Evolutionary conservation across 495 filamentous ascomycete genomes (phyloP).

Genomic region (Penicillium subrubescens): DNA sequence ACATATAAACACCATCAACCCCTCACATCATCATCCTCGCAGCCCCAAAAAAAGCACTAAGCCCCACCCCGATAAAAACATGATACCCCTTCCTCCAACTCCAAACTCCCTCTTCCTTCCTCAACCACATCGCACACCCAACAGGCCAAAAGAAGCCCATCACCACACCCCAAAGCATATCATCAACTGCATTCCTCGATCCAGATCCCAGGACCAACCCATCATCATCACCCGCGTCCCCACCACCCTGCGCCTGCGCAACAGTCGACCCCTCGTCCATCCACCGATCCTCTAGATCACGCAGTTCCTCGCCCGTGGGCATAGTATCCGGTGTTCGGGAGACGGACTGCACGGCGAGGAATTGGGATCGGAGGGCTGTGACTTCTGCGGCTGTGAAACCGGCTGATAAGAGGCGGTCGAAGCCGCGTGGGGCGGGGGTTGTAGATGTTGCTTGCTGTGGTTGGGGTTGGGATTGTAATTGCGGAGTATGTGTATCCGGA

Average conservation of each 20-base stretch:
- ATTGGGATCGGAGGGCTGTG: constrained; percentile 78
- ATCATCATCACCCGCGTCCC: constrained; percentile 54
- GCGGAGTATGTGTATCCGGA: neutral
- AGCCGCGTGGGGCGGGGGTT: constrained; percentile 73
- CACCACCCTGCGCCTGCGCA: constrained; percentile 39
- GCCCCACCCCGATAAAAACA: constrained; percentile 75
- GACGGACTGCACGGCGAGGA: constrained; percentile 73
- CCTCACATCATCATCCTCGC: constrained; percentile 55
- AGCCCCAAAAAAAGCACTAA: constrained; percentile 71
- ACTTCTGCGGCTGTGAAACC: constrained; percentile 84
- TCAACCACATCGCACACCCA: constrained; percentile 78
- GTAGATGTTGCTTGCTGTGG: constrained; percentile 39
- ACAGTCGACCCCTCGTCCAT: constrained; percentile 71
- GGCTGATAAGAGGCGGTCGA: constrained; percentile 78
- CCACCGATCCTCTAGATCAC: constrained; percentile 84
- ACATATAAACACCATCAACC: neutral
- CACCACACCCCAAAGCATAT: constrained; percentile 83
- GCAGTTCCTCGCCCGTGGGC: constrained; percentile 63
- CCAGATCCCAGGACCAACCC: constrained; percentile 40
- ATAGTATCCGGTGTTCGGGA: constrained; percentile 83
- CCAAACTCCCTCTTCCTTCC: constrained; percentile 88
- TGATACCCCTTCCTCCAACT: constrained; percentile 78
- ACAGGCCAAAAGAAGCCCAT: constrained; percentile 96
- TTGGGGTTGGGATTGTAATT: constrained; percentile 4
- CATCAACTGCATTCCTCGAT: constrained; percentile 63